These are phyloP conservation scores for Aspergillus udagawae DNA, from an alignment of 2,329 filamentous ascomycete species.

Conservation along the genomic window DNA sequence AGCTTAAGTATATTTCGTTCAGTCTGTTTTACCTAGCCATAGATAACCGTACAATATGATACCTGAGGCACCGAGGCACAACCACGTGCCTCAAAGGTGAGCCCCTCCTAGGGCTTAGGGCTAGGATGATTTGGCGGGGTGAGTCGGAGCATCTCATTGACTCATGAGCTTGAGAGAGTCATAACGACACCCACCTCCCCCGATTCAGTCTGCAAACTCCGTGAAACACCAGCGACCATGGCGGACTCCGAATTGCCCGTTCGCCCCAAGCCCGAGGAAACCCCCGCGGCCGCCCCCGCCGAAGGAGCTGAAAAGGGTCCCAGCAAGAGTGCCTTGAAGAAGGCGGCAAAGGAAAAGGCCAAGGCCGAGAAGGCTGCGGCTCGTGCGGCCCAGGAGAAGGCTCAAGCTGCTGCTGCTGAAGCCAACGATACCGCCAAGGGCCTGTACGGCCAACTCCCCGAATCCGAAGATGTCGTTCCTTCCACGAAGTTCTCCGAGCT, in stretches of 20 bases:
- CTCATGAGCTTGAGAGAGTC: constrained; percentile 2
- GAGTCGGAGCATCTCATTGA: constrained; percentile 19
- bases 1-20: no score
- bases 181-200: constrained; percentile 2
- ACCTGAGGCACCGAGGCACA: not conserved
- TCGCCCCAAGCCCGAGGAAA: constrained; percentile 38
- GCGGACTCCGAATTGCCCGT: constrained; percentile 38
- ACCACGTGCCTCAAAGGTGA: not conserved
- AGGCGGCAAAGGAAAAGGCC: constrained; percentile 84
- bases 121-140: constrained; percentile 25
- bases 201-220: constrained; percentile 3
- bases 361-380: constrained; percentile 72
- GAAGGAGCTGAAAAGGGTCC: constrained; percentile 28
- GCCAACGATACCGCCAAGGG: constrained; percentile 60
- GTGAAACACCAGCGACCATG: constrained; percentile 22
- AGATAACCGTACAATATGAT: not conserved
- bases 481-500: constrained; percentile 55
- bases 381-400: constrained; percentile 70
- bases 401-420: constrained; percentile 61
- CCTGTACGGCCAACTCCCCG: constrained; percentile 71
- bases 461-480: constrained; percentile 55
- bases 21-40: no score
- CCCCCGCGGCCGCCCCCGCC: constrained; percentile 24
- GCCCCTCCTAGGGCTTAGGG: constrained; percentile 36
- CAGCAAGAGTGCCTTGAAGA: constrained; percentile 80